phyloP scores from a whole-genome alignment of 140 eudicot species.

The Senecio squalidus region DNA sequence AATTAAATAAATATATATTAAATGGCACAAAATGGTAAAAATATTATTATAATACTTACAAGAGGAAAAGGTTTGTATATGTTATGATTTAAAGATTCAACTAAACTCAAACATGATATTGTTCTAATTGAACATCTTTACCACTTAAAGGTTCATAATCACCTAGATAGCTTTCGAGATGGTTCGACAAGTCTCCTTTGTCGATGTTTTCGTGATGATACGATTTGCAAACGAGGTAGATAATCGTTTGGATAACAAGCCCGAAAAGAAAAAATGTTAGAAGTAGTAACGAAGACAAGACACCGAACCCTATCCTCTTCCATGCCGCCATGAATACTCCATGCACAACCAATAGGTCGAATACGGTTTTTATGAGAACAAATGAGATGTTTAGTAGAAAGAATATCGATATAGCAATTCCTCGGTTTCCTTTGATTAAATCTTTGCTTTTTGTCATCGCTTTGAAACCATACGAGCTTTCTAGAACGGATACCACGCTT shows the following conservation, averaged over 20 bases:
- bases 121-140: constrained; percentile 57
- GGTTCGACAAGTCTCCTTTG: constrained; percentile 47
- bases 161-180: constrained; percentile 68
- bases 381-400: constrained; percentile 31
- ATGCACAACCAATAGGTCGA: constrained; percentile 21
- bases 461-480: constrained; percentile 47
- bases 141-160: constrained; percentile 57
- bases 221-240: constrained; percentile 70
- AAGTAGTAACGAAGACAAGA: constrained; percentile 31
- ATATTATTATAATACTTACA: constrained; percentile 18
- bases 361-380: constrained; percentile 9
- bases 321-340: constrained; percentile 14
- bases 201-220: constrained; percentile 70
- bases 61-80: constrained; percentile 7
- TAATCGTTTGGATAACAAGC: constrained; percentile 52
- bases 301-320: constrained; percentile 38
- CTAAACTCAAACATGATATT: constrained; percentile 24
- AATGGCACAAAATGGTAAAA: neutral
- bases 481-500: constrained; percentile 62
- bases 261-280: constrained; percentile 36
- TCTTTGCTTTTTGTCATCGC: constrained; percentile 60
- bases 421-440: constrained; percentile 53
- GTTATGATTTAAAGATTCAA: neutral
- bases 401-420: constrained; percentile 27
- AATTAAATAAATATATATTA: neutral